A percentile compares a stretch with the other conserved stretches of the same genome.
Conservation (phyloP, 2,329 filamentous ascomycete species). For the Aspergillus bombycis region DNA sequence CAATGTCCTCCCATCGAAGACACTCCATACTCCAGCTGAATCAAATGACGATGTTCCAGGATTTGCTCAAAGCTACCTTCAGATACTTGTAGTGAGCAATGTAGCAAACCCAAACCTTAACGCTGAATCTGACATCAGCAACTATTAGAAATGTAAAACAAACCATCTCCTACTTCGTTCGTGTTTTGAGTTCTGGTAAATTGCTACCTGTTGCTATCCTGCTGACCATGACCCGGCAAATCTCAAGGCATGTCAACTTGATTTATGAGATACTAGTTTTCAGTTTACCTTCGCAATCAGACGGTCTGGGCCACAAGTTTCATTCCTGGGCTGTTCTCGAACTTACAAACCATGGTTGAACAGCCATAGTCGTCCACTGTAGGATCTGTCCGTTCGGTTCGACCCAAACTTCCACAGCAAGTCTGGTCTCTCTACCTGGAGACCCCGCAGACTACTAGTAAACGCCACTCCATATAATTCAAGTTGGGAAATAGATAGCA, state of each 20-base stretch:
- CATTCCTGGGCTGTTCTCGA: not conserved
- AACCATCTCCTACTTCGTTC: not conserved
- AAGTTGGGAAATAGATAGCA: not conserved
- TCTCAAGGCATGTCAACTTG: not conserved
- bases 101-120: not conserved
- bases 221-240: not conserved
- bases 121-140: not conserved
- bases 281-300: too few relatives aligned
- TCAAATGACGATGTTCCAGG: too few relatives aligned
- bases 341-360: not conserved
- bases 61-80: not conserved
- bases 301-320: not conserved
- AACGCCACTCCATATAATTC: not conserved
- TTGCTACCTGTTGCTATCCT: not conserved
- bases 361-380: too few relatives aligned
- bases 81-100: not conserved
- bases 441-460: not conserved
- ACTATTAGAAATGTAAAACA: not conserved
- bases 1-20: not conserved
- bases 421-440: not conserved
- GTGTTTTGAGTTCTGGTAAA: not conserved
- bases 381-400: not conserved
- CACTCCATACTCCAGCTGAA: too few relatives aligned
- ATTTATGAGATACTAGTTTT: not conserved
- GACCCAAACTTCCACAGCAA: not conserved